Evolutionary conservation across 139 green algal genomes (phyloP).

Genomic region (Trebouxia sp.): DNA sequence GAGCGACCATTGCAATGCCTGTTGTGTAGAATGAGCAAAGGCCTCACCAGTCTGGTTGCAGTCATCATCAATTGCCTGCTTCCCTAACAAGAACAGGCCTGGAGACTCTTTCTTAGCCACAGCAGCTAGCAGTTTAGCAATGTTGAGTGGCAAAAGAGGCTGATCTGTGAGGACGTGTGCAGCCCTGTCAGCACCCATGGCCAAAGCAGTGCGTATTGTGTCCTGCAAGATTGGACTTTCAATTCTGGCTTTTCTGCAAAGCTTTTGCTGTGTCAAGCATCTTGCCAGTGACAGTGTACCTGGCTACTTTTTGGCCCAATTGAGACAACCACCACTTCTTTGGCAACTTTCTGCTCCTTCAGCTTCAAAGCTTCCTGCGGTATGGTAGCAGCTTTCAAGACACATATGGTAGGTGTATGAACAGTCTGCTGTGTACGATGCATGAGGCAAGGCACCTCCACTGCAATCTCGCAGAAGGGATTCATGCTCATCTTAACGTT

Average conservation of each 20-base stretch:
- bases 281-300: conserved; percentile 30
- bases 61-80: conserved; percentile 96
- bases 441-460: conserved; percentile 64
- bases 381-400: background rate
- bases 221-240: conserved; percentile 56
- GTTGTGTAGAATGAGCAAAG: no score
- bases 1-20: background rate
- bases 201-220: conserved; percentile 84
- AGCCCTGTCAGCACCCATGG: conserved; percentile 88
- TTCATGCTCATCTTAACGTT: conserved; percentile 94
- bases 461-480: conserved; percentile 95
- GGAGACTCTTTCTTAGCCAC: conserved; percentile 63
- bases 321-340: conserved; percentile 85
- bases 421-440: background rate
- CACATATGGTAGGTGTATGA: background rate
- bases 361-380: conserved; percentile 86
- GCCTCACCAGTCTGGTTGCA: conserved; percentile 78
- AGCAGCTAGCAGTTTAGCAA: conserved; percentile 79
- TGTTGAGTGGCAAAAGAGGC: conserved; percentile 72
- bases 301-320: conserved; percentile 74
- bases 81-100: conserved; percentile 81
- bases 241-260: no score
- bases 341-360: conserved; percentile 70
- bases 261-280: no score
- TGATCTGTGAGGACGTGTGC: conserved; percentile 70